phyloP scores from a whole-genome alignment of 805 yeast genomes.

The Pichia eremophila region DNA sequence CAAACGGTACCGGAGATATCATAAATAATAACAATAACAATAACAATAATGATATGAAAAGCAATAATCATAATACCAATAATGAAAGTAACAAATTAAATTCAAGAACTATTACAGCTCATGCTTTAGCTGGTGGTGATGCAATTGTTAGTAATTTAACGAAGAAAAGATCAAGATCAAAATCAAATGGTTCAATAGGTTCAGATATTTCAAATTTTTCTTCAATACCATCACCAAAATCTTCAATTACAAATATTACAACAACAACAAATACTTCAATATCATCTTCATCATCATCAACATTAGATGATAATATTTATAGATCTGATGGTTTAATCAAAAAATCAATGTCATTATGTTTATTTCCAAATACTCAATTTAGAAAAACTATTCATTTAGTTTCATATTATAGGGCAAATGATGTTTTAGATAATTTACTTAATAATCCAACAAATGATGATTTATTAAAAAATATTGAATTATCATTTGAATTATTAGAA shows the following conservation, averaged over 20 bases:
- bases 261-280: not conserved
- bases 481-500: constrained; percentile 40
- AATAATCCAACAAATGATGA: constrained; percentile 48
- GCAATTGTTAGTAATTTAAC: not conserved
- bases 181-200: too few species aligned
- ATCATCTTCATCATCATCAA: too few species aligned
- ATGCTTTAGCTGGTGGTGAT: constrained; percentile 12
- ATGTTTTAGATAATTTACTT: constrained; percentile 52
- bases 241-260: not conserved
- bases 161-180: constrained; percentile 1
- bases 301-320: constrained; percentile 33
- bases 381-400: constrained; percentile 58
- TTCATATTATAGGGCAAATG: constrained; percentile 69
- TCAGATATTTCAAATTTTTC: too few species aligned
- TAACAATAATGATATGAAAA: too few species aligned
- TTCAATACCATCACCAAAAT: not conserved
- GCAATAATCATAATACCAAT: not conserved
- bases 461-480: constrained; percentile 37
- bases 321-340: constrained; percentile 70
- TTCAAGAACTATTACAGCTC: constrained; percentile 8
- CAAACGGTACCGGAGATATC: too few species aligned
- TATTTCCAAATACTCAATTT: constrained; percentile 23
- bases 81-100: constrained; percentile 25
- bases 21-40: too few species aligned
- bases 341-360: constrained; percentile 66